Evolutionary conservation across 2,329 filamentous ascomycete genomes (phyloP), one percentile per base, ranked within the genome.

Genomic region (Ophiostoma sp.): DNA sequence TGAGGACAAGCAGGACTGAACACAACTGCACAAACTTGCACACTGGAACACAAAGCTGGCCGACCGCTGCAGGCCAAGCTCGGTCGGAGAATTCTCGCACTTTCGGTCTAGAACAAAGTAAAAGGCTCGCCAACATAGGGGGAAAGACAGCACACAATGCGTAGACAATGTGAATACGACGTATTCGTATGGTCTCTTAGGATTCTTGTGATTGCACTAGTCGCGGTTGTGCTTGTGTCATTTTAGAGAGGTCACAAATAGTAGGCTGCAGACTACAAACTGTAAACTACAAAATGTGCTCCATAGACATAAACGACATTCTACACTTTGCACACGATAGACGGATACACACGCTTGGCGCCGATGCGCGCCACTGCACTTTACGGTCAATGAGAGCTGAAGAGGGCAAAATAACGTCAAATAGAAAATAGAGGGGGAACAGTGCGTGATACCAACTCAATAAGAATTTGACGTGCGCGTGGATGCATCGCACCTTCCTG

Each of bases 331-430:
- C 39, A 31, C 55, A 33, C 31, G 39, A 2, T 9, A 57, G 25
- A 25, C 25, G 25, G 9, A 57, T 31, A 57, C 19, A 17, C 19
- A 45, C 39, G 25, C 66, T 57, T 42, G n/a, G 33, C 48, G n/a
- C 68, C 50, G n/a, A 57, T 22, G 66, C 66, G 15, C 48, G 33
- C 48, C 57, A 45, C 50, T 70, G 68, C 68, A 70, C n/a, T 70
- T 28, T 25, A 11, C 48, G n/a, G 68, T 42, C 68, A 70, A 70
- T n/a, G n/a, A 7, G 50, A 57, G 68, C 68, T 57, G 68, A 70
- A 64, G 36, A 42, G 61, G n/a, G 36, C 36, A 45, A 31, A 66
- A n/a, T 4, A 17, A 48, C 42, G 42, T 19, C 42, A 48, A 48
- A 48, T 48, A 36, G 19, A n/a, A n/a, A n/a, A n/a, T 3, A 28